A percentile compares a stretch with the other conserved stretches of the same genome.
These are phyloP conservation scores for Hemileccinum rubropunctum DNA, from an alignment of 768 basidiomycete species.

Conservation along the genomic window DNA sequence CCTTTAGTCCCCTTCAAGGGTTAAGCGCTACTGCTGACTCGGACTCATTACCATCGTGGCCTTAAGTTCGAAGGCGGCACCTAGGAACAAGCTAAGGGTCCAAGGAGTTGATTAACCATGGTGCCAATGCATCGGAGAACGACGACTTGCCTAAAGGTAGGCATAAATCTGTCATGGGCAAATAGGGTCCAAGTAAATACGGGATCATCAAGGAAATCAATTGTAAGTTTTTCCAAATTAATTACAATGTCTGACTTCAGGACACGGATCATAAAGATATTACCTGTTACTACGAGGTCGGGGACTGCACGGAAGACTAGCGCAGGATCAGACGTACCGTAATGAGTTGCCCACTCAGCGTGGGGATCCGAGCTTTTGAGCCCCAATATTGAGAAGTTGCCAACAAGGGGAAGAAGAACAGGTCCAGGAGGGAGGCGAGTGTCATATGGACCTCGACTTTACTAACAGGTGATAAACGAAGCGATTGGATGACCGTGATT, in stretches of 20 bases:
- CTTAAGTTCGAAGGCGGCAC: conserved; percentile 25
- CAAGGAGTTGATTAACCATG: neutral
- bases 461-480: no score
- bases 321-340: conserved; percentile 6
- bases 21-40: conserved; percentile 13
- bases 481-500: no score
- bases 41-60: conserved; percentile 12
- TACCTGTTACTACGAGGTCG: conserved; percentile 9
- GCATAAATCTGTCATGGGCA: neutral
- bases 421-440: no score
- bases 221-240: conserved; percentile 25
- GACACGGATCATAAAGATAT: conserved; percentile 20
- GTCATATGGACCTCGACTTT: no score
- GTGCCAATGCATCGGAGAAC: no score
- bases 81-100: conserved; percentile 25
- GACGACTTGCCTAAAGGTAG: conserved; percentile 23
- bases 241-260: conserved; percentile 24
- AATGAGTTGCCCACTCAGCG: conserved; percentile 15
- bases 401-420: conserved; percentile 18
- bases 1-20: neutral
- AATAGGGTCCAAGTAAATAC: no score
- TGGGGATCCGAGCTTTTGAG: conserved; percentile 21
- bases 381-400: conserved; percentile 16
- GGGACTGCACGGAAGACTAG: neutral
- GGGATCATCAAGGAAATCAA: conserved; percentile 30